phyloP scores from a whole-genome alignment of 169 alveolate genomes.

The Plasmodium vivax region DNA sequence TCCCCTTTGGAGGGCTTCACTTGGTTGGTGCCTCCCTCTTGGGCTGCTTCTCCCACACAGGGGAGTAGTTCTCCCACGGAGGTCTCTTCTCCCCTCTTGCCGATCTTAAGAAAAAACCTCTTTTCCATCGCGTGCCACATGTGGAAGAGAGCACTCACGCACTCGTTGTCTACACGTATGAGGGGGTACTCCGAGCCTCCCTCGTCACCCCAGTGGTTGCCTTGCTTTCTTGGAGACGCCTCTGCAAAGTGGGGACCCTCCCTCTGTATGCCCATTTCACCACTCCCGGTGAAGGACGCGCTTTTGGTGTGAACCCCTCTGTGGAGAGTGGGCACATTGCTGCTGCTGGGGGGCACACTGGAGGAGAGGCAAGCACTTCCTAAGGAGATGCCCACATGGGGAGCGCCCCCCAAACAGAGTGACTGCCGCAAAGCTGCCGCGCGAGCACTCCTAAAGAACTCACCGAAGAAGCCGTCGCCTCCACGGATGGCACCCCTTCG shows the following conservation, averaged over 20 bases:
- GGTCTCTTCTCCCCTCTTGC: neutral
- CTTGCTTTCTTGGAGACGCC: neutral
- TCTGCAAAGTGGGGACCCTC: neutral
- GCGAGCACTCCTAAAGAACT: neutral
- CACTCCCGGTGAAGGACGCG: neutral
- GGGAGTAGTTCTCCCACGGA: too few relatives aligned
- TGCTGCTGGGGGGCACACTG: neutral
- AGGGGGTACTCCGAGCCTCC: neutral
- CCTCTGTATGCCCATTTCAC: neutral
- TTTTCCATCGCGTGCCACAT: slow-evolving; percentile 71
- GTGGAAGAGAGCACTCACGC: slow-evolving; percentile 27
- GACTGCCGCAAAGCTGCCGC: neutral
- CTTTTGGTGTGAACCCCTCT: neutral
- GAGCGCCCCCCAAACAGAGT: neutral
- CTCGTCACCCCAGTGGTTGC: neutral
- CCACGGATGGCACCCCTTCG: neutral
- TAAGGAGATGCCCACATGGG: neutral
- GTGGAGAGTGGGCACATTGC: neutral
- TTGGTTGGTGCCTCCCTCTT: neutral
- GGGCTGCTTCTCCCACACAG: neutral
- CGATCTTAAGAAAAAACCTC: slow-evolving; percentile 6
- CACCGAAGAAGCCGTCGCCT: neutral
- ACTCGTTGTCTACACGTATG: slow-evolving; percentile 33
- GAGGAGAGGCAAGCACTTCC: neutral
- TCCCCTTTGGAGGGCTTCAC: neutral